phyloP scores from a whole-genome alignment of 148 eudicot genomes.

The Agrostemma githago region DNA sequence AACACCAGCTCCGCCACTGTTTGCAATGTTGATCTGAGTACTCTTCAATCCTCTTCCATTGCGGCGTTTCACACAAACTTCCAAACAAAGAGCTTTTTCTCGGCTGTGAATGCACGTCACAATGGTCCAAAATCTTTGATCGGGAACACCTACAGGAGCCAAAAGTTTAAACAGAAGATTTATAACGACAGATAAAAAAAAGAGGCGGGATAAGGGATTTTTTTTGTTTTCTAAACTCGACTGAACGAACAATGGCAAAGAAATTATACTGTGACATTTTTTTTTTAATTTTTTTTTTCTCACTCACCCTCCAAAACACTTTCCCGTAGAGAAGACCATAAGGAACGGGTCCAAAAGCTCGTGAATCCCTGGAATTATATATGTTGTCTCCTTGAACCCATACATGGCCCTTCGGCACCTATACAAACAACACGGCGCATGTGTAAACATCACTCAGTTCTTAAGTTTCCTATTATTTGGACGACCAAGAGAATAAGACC shows the following conservation, averaged over 20 bases:
- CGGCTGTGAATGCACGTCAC: conserved; percentile 8
- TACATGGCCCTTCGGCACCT: conserved; percentile 85
- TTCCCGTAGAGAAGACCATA: conserved; percentile 50
- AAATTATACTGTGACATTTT: background rate
- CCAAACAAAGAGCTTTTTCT: conserved; percentile 3
- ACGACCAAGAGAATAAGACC: background rate
- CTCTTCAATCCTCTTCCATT: background rate
- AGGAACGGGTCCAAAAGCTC: conserved; percentile 72
- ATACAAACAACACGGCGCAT: background rate
- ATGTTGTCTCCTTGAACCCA: conserved; percentile 88
- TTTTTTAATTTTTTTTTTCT: background rate
- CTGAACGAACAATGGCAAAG: conserved; percentile 12
- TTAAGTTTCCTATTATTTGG: too few species aligned
- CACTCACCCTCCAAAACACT: conserved; percentile 62
- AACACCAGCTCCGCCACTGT: background rate
- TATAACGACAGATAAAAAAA: background rate
- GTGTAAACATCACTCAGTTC: too few species aligned
- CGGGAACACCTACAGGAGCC: conserved; percentile 43
- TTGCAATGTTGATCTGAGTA: background rate
- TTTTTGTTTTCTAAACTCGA: background rate
- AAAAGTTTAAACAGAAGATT: background rate
- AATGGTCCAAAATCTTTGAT: conserved; percentile 40
- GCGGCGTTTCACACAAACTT: background rate
- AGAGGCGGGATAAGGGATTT: too few species aligned
- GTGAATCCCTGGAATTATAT: conserved; percentile 56